Percentiles rank a stretch among this genome's conserved stretches.
Evolutionary conservation across 257 asterid genomes (phyloP).

Genomic region (Plantago major): DNA sequence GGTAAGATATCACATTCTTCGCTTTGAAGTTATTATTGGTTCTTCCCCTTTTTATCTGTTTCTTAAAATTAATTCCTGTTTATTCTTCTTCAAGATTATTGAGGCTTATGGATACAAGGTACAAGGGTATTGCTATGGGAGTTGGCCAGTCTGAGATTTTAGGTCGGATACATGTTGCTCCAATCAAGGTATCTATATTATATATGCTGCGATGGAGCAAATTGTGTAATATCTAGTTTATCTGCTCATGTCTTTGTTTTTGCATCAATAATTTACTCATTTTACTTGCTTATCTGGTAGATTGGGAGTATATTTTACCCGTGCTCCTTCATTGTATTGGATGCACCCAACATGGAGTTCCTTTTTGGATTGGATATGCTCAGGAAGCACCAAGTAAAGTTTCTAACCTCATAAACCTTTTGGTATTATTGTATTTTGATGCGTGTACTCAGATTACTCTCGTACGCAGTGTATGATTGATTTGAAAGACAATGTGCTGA

Average conservation of each 20-base stretch:
- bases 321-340: slow-evolving; percentile 87
- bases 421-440: slow-evolving; percentile 14
- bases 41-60: slow-evolving; percentile 16
- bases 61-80: slow-evolving; percentile 9
- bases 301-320: slow-evolving; percentile 82
- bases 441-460: slow-evolving; percentile 15
- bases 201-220: not conserved
- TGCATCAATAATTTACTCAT: slow-evolving; percentile 10
- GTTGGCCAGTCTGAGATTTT: slow-evolving; percentile 96
- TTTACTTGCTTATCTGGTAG: slow-evolving; percentile 33
- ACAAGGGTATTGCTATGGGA: slow-evolving; percentile 92
- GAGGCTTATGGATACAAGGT: slow-evolving; percentile 84
- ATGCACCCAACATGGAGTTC: slow-evolving; percentile 95
- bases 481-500: slow-evolving; percentile 85
- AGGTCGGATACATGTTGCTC: slow-evolving; percentile 97
- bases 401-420: slow-evolving; percentile 9
- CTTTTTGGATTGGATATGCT: slow-evolving; percentile 98
- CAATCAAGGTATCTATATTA: slow-evolving; percentile 65
- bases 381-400: slow-evolving; percentile 89
- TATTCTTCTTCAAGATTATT: slow-evolving; percentile 49
- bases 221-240: not conserved
- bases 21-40: not conserved
- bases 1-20: slow-evolving; percentile 43
- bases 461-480: slow-evolving; percentile 83
- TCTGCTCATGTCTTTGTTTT: slow-evolving; percentile 13